A percentile compares a stretch with the other conserved stretches of the same genome.
phyloP scores from a whole-genome alignment of 169 alveolate species.

The Pseudocohnilembus persalinus region DNA sequence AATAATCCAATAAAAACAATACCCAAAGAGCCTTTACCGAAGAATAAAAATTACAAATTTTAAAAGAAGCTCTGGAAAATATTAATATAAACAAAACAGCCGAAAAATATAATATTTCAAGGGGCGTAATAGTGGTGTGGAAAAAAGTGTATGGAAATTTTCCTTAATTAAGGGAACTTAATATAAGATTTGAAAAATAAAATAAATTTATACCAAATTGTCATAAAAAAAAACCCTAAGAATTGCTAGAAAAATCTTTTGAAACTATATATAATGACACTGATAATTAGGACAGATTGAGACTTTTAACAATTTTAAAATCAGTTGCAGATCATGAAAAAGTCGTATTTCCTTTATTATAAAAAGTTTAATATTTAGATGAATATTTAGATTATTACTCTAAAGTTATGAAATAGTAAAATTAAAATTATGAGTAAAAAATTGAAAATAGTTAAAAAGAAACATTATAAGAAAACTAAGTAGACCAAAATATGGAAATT shows the following conservation, averaged over 20 bases:
- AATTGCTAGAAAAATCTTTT: no score
- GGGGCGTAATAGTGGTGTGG: neutral
- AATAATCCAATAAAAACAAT: neutral
- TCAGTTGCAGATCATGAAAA: no score
- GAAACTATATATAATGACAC: neutral
- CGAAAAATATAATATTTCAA: neutral
- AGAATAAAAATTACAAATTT: neutral
- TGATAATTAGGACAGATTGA: neutral
- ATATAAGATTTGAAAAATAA: neutral
- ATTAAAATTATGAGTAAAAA: no score
- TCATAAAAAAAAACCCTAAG: neutral
- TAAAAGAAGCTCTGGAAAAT: neutral
- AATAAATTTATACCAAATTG: neutral
- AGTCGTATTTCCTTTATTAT: no score
- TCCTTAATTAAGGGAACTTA: neutral
- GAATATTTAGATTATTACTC: no score
- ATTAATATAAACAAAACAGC: neutral
- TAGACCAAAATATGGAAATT: no score
- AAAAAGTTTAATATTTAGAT: no score
- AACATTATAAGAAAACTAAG: no score
- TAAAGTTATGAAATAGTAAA: no score
- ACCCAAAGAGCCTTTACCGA: neutral
- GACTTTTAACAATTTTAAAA: no score
- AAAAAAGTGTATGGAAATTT: neutral
- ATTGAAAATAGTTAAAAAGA: no score